Percentiles rank a stretch among this genome's conserved stretches.
Evolutionary conservation across 228 moss, liverwort and hornwort species (phyloP).

Genomic region (Sphagnum fallax): DNA sequence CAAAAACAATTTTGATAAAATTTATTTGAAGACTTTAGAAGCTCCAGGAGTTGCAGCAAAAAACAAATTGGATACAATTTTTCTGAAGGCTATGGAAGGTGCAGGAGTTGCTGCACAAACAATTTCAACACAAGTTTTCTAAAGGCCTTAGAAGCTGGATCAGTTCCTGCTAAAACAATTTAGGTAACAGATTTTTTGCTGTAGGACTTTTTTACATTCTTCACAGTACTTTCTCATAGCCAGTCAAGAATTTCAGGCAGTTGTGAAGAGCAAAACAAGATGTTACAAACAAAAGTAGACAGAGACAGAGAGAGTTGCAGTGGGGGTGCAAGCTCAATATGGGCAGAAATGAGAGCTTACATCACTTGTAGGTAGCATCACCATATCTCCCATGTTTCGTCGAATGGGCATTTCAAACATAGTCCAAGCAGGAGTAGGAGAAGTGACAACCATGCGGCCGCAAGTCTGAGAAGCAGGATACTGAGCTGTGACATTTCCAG

Average conservation of each 20-base stretch:
- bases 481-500: constrained; percentile 34
- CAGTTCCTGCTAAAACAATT: too few relatives aligned
- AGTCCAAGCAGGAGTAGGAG: constrained; percentile 18
- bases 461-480: constrained; percentile 46
- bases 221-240: neutral
- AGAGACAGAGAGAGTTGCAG: neutral
- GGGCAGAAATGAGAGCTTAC: constrained; percentile 5
- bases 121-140: too few relatives aligned
- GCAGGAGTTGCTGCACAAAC: too few relatives aligned
- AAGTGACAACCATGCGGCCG: constrained; percentile 20
- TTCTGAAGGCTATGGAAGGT: too few relatives aligned
- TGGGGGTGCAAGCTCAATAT: neutral
- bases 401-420: constrained; percentile 53
- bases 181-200: too few relatives aligned
- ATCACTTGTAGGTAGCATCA: constrained; percentile 44
- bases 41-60: too few relatives aligned
- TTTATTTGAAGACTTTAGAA: too few relatives aligned
- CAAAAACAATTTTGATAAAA: too few relatives aligned
- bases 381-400: constrained; percentile 61
- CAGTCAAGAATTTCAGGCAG: neutral
- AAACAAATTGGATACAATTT: too few relatives aligned
- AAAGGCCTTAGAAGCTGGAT: too few relatives aligned
- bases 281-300: neutral
- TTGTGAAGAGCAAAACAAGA: neutral
- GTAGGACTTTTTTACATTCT: neutral